Evolutionary conservation across 192 early-diverging fungal genomes (phyloP), one percentile per base, ranked within the genome.

Genomic region (Coemansia sp.): DNA sequence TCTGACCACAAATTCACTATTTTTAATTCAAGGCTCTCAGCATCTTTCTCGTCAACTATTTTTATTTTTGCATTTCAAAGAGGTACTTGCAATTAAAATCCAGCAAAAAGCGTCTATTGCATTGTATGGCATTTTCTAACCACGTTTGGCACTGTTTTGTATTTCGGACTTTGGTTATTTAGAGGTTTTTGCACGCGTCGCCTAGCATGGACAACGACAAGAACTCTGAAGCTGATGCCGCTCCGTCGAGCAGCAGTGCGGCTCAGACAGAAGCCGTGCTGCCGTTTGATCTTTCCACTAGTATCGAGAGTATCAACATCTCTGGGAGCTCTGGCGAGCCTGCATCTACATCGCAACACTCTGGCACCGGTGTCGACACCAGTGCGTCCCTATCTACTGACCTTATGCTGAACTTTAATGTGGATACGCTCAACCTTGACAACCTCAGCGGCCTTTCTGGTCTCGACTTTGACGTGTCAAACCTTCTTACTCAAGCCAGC

Each of bases 391-490:
- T 46, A 0, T 19, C 33, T 36, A 17, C 62, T 9, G 67, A 49
- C 17, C 50, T 70, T 8, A 58, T 45, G 17, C 57, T 81, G 32
- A 74, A 69, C 5, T 81, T 81, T 34, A 81, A 73, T 43, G 70
- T 81, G 29, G 73, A 81, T 33, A 58, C 67, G 38, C 70, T 81
- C 17, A 81, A 81, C 58, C 58, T 81, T 1, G 73, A 67, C 13
- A 69, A 61, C 23, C 49, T 81, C 6, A 19, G 56, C 17, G 66
- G 66, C 11, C 60, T 80, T 25, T 59, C 54, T 23, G 69, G 74
- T 5, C 57, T 76, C 5, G 70, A 75, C 38, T 81, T 81, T 60
- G 79, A 81, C 56, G 52, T 81, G 56, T 56, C 79, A 6, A 73
- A 63, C 33, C 65, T 81, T 19, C 58, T 75, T 9, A 75, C 63